A percentile compares a stretch with the other conserved stretches of the same genome.
phyloP scores from a whole-genome alignment of 106 monocot species.

The Phalaenopsis aphrodite region DNA sequence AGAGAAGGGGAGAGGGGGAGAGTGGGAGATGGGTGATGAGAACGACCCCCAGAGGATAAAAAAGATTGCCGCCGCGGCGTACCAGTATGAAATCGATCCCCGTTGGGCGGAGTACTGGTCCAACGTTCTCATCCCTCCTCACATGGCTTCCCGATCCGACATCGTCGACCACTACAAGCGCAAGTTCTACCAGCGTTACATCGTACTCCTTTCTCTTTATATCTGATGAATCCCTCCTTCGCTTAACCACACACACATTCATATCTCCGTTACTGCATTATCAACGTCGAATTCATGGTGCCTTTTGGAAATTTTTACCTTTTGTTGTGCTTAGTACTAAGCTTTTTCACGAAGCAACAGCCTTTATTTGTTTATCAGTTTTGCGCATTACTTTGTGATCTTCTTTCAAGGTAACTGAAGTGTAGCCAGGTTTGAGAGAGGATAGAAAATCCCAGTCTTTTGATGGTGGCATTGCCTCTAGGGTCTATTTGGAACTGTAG shows the following conservation, averaged over 20 bases:
- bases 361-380: background rate
- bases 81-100: constrained; percentile 64
- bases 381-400: background rate
- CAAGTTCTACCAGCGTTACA: constrained; percentile 78
- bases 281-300: background rate
- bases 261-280: background rate
- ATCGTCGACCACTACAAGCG: constrained; percentile 65
- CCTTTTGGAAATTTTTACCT: background rate
- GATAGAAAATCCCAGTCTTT: background rate
- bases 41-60: constrained; percentile 31
- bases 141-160: constrained; percentile 46
- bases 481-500: background rate
- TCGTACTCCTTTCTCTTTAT: constrained; percentile 19
- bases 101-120: constrained; percentile 67
- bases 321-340: background rate
- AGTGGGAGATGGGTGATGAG: constrained; percentile 11
- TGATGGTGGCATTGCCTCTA: background rate
- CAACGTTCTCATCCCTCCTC: constrained; percentile 69
- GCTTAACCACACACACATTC: background rate
- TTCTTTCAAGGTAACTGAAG: background rate
- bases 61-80: constrained; percentile 57
- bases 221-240: background rate
- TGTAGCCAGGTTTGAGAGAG: background rate
- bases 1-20: background rate
- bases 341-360: background rate